Base-by-base conservation (phyloP, 495 filamentous ascomycete genomes). In the Aspergillus baeticus region DNA sequence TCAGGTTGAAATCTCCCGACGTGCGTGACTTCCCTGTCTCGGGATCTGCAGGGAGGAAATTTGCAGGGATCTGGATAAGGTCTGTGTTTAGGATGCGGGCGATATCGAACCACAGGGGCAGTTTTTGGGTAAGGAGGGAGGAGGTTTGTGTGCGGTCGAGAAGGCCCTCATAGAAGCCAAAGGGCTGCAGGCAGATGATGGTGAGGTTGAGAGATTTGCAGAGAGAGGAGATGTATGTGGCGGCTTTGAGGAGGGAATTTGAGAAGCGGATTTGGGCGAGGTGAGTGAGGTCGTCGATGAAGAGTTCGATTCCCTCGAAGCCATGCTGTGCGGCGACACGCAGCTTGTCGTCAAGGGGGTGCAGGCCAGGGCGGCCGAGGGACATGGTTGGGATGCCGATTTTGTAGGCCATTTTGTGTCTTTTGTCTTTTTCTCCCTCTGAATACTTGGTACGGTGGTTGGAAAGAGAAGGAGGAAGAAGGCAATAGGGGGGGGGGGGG, bases 151-250 rank as follows among this genome's bases (percentile, higher is more conserved):
- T 57, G 10, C 86, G 81, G 73, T 91, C 86, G 10, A 85, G 41
- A 1, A 92, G 77, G 3, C 89, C 89, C 61, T 91, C 88, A 72
- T 89, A 91, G 71, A 90, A 84, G 71, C 81, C 80, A 70, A 92
- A 91, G 10, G 89, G 89, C 67, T 93, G 88, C 2, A 93, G 77
- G 54, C 86, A 86, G 60, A 92, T 73, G 57, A 92, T 84, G 36
- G 69, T 68, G 51, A 93, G 75, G 17, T 69, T 65, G 38, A 85
- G 77, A 1, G 75, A 75, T 39, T 80, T 69, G 68, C 87, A 90
- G 31, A 88, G 72, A 0, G 62, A 57, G 10, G 71, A 71, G 31
- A 88, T 79, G 33, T 77, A 66, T 1, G 68, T 64, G 23, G 88
- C 87, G 5, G 89, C 89, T 34, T 71, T 72, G 47, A 81, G 54